Conservation (phyloP, 345 rosid species). For the Nasturtium officinale region DNA sequence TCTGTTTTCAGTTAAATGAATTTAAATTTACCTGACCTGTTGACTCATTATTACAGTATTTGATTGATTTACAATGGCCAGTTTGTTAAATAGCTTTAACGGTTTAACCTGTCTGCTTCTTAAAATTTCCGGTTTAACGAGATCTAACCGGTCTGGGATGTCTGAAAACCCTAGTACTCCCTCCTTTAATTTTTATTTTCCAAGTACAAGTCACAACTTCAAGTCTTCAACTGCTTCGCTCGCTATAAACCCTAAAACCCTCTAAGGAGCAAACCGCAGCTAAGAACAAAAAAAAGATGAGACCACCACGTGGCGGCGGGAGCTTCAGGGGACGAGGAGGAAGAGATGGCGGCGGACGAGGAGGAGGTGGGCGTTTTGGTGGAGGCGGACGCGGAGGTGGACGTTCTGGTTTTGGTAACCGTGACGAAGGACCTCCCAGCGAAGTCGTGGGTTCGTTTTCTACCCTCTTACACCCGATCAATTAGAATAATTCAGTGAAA, state of each 20-base stretch:
- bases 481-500: not conserved
- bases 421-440: conserved; percentile 88
- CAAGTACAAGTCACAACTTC: not conserved
- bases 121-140: conserved; percentile 24
- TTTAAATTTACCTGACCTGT: not conserved
- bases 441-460: conserved; percentile 66
- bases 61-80: too few relatives aligned
- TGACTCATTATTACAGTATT: too few relatives aligned
- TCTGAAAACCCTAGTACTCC: conserved; percentile 43
- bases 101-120: not conserved
- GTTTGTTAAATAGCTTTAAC: not conserved
- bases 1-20: not conserved
- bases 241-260: conserved; percentile 38
- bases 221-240: not conserved
- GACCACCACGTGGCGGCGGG: conserved; percentile 75
- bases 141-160: conserved; percentile 28
- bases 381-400: conserved; percentile 51
- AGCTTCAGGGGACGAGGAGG: conserved; percentile 63
- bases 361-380: conserved; percentile 49
- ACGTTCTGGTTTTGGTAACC: conserved; percentile 48
- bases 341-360: conserved; percentile 50
- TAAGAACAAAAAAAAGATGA: conserved; percentile 39
- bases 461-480: not conserved
- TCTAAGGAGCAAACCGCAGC: conserved; percentile 1
- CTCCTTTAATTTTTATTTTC: not conserved